Conservation (phyloP, 495 filamentous ascomycete genomes). For the Neurospora pannonica region DNA sequence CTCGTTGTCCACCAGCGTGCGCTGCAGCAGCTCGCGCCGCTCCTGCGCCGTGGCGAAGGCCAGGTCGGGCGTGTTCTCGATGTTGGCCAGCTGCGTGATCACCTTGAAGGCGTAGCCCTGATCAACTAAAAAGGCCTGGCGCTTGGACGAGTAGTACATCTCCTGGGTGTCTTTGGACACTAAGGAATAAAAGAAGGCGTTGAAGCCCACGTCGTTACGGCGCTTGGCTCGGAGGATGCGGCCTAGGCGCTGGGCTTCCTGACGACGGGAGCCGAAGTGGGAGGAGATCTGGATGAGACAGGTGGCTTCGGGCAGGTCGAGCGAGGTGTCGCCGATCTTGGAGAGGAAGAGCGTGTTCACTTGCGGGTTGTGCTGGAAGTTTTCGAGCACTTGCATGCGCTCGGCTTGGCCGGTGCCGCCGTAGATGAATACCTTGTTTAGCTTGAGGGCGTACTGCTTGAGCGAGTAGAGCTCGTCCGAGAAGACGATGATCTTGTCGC, state of each 20-base stretch:
- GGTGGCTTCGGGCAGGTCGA: slow-evolving; percentile 93
- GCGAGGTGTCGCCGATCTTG: slow-evolving; percentile 95
- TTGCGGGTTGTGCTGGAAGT: slow-evolving; percentile 89
- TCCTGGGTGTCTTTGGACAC: slow-evolving; percentile 96
- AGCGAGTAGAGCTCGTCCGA: slow-evolving; percentile 97
- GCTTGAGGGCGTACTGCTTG: slow-evolving; percentile 70
- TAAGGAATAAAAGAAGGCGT: slow-evolving; percentile 97
- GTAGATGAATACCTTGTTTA: slow-evolving; percentile 88
- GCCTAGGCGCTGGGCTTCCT: slow-evolving; percentile 91
- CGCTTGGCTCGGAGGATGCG: slow-evolving; percentile 94
- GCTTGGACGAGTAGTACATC: slow-evolving; percentile 96
- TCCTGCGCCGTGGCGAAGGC: slow-evolving; percentile 74
- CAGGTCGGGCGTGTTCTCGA: slow-evolving; percentile 72
- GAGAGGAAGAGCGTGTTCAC: slow-evolving; percentile 96
- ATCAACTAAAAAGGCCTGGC: slow-evolving; percentile 96
- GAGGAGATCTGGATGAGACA: slow-evolving; percentile 98
- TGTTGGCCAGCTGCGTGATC: slow-evolving; percentile 89
- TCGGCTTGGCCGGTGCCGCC: slow-evolving; percentile 81
- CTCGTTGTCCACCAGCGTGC: slow-evolving; percentile 88
- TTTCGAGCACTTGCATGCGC: slow-evolving; percentile 81
- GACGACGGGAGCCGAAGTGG: slow-evolving; percentile 93
- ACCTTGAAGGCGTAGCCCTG: slow-evolving; percentile 99
- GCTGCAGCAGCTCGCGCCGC: slow-evolving; percentile 77
- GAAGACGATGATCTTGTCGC: slow-evolving; percentile 98
- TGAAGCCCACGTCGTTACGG: slow-evolving; percentile 96